Evolutionary conservation across 192 early-diverging fungal genomes (phyloP).

Genomic region (Spizellomyces punctatus): DNA sequence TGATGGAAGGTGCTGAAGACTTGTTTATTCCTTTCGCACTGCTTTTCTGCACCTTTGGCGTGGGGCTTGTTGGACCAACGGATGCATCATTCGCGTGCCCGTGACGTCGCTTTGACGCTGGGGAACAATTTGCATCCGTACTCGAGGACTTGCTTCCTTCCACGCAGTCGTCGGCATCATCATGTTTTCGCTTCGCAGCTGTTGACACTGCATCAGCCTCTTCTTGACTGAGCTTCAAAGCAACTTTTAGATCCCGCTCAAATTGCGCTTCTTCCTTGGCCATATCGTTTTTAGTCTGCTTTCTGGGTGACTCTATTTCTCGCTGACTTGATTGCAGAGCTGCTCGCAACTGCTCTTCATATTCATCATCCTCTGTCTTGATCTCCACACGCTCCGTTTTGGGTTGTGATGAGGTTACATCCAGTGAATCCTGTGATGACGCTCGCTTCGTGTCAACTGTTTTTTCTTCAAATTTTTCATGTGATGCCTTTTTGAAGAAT

Average conservation of each 20-base stretch:
- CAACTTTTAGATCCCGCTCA: not conserved
- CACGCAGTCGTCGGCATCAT: not conserved
- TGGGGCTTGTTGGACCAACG: not conserved
- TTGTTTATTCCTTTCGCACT: not conserved
- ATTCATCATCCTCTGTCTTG: not conserved
- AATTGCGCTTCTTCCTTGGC: not conserved
- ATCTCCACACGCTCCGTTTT: not conserved
- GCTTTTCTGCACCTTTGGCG: not conserved
- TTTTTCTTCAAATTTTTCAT: not conserved
- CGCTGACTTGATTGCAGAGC: not conserved
- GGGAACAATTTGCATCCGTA: no score
- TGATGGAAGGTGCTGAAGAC: constrained; percentile 1
- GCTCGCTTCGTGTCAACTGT: not conserved
- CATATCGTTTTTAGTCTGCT: not conserved
- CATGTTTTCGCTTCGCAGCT: constrained; percentile 6
- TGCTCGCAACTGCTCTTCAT: not conserved
- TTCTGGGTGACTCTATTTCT: not conserved
- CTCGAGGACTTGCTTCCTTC: no score
- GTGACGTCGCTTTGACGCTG: not conserved
- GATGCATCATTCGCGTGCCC: not conserved
- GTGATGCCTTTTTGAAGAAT: constrained; percentile 27
- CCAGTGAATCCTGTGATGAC: not conserved
- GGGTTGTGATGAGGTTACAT: not conserved
- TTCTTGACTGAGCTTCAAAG: not conserved
- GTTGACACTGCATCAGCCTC: not conserved